Percentiles rank a stretch among this genome's conserved stretches.
phyloP scores from a whole-genome alignment of 176 grass and related monocot genomes.

The Pharus latifolius region DNA sequence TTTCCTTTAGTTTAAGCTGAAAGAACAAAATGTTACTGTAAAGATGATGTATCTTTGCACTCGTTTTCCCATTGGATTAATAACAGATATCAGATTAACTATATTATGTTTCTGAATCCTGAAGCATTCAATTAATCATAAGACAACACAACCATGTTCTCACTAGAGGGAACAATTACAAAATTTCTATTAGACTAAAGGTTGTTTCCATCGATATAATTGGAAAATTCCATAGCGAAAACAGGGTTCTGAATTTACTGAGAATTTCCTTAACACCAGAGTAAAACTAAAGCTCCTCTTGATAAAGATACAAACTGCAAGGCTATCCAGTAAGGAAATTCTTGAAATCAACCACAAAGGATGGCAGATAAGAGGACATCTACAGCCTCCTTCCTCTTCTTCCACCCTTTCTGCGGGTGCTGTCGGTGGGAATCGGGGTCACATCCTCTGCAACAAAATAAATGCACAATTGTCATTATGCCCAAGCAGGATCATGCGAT shows the following conservation, averaged over 20 bases:
- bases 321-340: background rate
- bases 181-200: background rate
- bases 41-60: background rate
- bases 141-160: background rate
- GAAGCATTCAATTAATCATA: background rate
- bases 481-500: background rate
- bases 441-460: constrained; percentile 45
- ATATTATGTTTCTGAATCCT: background rate
- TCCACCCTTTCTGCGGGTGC: constrained; percentile 56
- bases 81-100: too few species aligned
- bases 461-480: background rate
- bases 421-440: constrained; percentile 51
- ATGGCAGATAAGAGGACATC: background rate
- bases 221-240: background rate
- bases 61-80: background rate
- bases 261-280: background rate
- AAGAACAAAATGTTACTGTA: background rate
- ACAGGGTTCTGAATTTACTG: background rate
- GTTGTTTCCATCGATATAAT: background rate
- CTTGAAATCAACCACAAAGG: background rate
- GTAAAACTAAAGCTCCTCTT: background rate
- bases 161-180: background rate
- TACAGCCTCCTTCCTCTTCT: constrained; percentile 62
- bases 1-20: too few species aligned
- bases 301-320: background rate